These are phyloP conservation scores for Fusarium euwallaceae DNA, from an alignment of 2,329 filamentous ascomycete species.

Conservation along the genomic window DNA sequence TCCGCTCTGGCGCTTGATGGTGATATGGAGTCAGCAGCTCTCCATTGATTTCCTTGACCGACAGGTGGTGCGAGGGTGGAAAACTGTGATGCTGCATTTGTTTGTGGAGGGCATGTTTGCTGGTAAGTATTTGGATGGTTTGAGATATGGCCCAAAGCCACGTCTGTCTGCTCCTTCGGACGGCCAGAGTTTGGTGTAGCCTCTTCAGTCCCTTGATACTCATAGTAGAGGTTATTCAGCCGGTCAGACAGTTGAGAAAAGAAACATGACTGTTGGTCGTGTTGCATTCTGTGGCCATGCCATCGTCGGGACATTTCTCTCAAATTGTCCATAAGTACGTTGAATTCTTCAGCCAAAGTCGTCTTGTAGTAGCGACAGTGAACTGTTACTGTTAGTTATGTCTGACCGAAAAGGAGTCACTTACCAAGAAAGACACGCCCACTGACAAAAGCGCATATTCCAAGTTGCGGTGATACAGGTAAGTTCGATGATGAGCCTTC, in stretches of 20 bases:
- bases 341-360: neutral
- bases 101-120: neutral
- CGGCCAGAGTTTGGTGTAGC: neutral
- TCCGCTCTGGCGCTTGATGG: slow-evolving; percentile 21
- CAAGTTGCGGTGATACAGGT: neutral
- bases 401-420: neutral
- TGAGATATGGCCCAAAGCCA: neutral
- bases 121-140: neutral
- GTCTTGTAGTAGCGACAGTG: neutral
- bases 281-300: neutral
- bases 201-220: neutral
- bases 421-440: neutral
- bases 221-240: neutral
- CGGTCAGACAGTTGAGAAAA: neutral
- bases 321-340: neutral
- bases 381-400: neutral
- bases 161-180: neutral
- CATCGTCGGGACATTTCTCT: neutral
- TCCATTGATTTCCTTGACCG: neutral
- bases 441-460: neutral
- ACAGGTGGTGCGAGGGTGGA: neutral
- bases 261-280: neutral
- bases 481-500: slow-evolving; percentile 42
- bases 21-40: slow-evolving; percentile 20
- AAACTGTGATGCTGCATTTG: neutral